Percentiles rank a stretch among this genome's conserved stretches.
phyloP scores from a whole-genome alignment of 306 rosid genomes.

The Abrus precatorius region DNA sequence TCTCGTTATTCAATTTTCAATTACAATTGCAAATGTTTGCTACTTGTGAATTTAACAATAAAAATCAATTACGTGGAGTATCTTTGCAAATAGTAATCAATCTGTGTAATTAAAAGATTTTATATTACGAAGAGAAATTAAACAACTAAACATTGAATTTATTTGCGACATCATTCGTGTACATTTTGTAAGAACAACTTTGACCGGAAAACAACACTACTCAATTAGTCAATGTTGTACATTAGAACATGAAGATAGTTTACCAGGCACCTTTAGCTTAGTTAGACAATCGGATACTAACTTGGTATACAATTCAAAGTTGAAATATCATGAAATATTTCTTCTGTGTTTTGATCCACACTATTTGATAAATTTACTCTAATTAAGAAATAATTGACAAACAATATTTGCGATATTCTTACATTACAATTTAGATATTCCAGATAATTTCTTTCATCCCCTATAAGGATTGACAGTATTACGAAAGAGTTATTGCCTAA shows the following conservation, averaged over 20 bases:
- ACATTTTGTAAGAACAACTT: background rate
- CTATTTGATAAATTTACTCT: slow-evolving; percentile 3
- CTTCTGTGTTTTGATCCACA: background rate
- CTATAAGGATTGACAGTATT: slow-evolving; percentile 10
- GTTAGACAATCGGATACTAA: background rate
- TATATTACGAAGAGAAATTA: no score
- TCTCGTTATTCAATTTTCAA: no score
- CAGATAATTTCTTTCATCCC: background rate
- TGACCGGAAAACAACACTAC: background rate
- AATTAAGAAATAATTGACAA: slow-evolving; percentile 10
- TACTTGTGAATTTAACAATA: no score
- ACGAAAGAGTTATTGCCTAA: background rate
- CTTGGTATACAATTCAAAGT: background rate
- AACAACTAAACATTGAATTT: no score
- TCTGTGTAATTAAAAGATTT: no score
- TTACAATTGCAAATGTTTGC: no score
- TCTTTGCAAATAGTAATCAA: no score
- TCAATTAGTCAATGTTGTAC: background rate
- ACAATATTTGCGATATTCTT: background rate
- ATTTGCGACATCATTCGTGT: background rate
- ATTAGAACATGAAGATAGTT: background rate
- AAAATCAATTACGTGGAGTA: no score
- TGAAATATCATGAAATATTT: background rate
- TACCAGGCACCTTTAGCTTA: background rate
- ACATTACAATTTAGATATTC: slow-evolving; percentile 8